These are phyloP conservation scores for Vitis cinerea DNA, from an alignment of 164 flowering plant species.

Conservation along the genomic window DNA sequence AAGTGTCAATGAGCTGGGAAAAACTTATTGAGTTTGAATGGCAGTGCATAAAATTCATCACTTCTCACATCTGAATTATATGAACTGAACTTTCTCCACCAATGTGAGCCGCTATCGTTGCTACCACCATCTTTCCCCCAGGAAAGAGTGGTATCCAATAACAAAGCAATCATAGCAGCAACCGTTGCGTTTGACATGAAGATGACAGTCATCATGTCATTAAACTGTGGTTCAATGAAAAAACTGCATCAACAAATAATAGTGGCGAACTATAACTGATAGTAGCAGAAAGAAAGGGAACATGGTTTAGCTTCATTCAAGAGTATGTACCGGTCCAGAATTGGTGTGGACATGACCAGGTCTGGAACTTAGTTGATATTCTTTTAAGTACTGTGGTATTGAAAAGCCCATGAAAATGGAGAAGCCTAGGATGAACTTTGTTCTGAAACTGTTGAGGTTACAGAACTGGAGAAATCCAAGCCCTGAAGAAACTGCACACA, in stretches of 20 bases:
- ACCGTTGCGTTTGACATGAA: slow-evolving; percentile 42
- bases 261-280: too few relatives aligned
- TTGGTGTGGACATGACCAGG: slow-evolving; percentile 25
- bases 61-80: slow-evolving; percentile 43
- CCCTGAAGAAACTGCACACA: slow-evolving; percentile 45
- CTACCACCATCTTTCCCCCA: slow-evolving; percentile 20
- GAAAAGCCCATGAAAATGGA: slow-evolving; percentile 55
- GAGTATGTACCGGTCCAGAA: slow-evolving; percentile 35
- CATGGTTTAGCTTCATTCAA: neutral
- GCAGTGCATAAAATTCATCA: slow-evolving; percentile 56
- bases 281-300: too few relatives aligned
- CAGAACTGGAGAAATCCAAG: slow-evolving; percentile 56
- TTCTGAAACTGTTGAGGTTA: slow-evolving; percentile 52
- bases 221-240: slow-evolving; percentile 35
- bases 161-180: slow-evolving; percentile 36
- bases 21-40: slow-evolving; percentile 40
- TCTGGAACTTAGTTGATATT: slow-evolving; percentile 17
- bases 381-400: slow-evolving; percentile 56
- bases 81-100: slow-evolving; percentile 54
- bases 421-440: slow-evolving; percentile 44
- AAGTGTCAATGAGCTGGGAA: slow-evolving; percentile 41
- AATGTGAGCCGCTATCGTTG: slow-evolving; percentile 41
- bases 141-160: slow-evolving; percentile 37
- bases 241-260: neutral
- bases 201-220: slow-evolving; percentile 33